Evolutionary conservation across 495 filamentous ascomycete species (phyloP).

Genomic region (Neurospora intermedia): DNA sequence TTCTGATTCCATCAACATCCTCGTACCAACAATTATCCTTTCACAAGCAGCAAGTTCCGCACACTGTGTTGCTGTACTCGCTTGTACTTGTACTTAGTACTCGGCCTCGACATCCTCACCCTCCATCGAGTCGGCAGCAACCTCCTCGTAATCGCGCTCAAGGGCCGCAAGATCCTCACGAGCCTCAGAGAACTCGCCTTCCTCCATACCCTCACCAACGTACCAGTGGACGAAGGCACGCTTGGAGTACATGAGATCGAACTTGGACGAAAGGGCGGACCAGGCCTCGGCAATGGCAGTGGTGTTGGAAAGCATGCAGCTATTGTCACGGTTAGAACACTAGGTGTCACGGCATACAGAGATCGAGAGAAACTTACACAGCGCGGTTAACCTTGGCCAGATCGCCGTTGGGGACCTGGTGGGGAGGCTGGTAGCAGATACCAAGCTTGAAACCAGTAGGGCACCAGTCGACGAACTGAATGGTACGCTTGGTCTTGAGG

Average conservation of each 20-base stretch:
- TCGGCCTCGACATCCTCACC: constrained; percentile 86
- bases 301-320: constrained; percentile 99
- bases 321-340: constrained; percentile 25
- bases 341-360: neutral
- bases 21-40: neutral
- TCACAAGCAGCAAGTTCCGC: neutral
- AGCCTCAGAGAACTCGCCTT: constrained; percentile 98
- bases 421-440: constrained; percentile 97
- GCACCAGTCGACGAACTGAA: constrained; percentile 99
- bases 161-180: constrained; percentile 96
- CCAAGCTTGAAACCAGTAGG: constrained; percentile 99
- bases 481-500: constrained; percentile 97
- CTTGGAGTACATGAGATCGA: constrained; percentile 99
- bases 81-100: constrained; percentile 52
- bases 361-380: constrained; percentile 54
- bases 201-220: constrained; percentile 99
- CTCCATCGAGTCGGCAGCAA: constrained; percentile 89
- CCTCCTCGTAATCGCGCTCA: constrained; percentile 98
- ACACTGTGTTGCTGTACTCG: neutral
- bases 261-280: constrained; percentile 95
- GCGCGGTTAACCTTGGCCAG: constrained; percentile 95
- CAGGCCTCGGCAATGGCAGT: constrained; percentile 98
- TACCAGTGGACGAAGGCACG: constrained; percentile 99
- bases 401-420: constrained; percentile 92
- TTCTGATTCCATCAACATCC: neutral